Conservation (phyloP, 2,329 filamentous ascomycete species). For the Xylaria sp. region DNA sequence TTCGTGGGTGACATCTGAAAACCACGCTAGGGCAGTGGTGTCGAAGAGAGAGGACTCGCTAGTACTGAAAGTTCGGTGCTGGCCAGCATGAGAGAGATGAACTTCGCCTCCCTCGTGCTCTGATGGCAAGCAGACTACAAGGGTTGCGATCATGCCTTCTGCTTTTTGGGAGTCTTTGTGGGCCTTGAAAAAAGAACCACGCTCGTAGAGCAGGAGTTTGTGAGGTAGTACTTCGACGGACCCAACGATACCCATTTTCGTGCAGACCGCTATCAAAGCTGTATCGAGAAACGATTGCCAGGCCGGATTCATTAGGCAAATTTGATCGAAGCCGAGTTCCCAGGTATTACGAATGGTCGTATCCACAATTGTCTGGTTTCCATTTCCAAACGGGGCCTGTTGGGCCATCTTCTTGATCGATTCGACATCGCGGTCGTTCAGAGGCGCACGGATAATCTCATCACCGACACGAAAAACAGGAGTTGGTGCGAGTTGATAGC, state of each 20-base stretch:
- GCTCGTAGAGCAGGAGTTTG: neutral
- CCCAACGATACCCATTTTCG: neutral
- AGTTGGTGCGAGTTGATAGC: neutral
- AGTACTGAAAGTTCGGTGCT: neutral
- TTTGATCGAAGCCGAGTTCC: neutral
- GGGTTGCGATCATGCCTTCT: constrained; percentile 1
- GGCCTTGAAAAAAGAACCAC: neutral
- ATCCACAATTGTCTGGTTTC: neutral
- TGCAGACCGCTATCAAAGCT: neutral
- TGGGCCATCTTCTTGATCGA: neutral
- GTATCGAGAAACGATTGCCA: neutral
- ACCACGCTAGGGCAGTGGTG: neutral
- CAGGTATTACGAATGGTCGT: neutral
- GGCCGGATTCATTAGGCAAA: neutral
- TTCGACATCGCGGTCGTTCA: neutral
- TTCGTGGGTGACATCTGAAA: neutral
- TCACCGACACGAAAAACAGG: neutral
- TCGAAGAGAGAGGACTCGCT: neutral
- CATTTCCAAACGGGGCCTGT: neutral
- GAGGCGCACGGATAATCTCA: neutral
- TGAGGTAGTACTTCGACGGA: neutral
- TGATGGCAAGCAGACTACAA: neutral
- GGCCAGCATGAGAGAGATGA: neutral
- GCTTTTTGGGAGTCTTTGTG: neutral
- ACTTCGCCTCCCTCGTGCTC: neutral